A percentile compares a stretch with the other conserved stretches of the same genome.
These are phyloP conservation scores for Fusarium graminum DNA, from an alignment of 2,329 filamentous ascomycete genomes.

Conservation along the genomic window DNA sequence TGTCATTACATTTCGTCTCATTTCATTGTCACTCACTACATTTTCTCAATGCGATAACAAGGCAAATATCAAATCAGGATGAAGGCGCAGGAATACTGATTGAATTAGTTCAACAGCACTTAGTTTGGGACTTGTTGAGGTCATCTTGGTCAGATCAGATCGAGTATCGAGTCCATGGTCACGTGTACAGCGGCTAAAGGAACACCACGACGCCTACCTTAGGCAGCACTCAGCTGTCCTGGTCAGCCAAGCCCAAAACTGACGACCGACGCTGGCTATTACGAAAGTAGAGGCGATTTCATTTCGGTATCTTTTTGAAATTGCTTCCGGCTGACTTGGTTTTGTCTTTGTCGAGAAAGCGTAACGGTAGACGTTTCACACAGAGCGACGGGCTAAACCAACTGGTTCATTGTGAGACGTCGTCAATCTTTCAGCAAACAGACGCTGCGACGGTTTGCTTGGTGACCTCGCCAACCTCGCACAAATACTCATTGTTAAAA, in stretches of 20 bases:
- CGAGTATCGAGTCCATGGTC: constrained; percentile 17
- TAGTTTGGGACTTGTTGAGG: too few relatives aligned
- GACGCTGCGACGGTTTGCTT: constrained; percentile 6
- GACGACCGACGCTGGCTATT: constrained; percentile 30
- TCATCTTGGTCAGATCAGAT: not conserved
- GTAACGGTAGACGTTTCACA: constrained; percentile 38
- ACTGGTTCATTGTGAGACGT: constrained; percentile 36
- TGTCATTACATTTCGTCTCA: not conserved
- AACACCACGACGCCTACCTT: constrained; percentile 45
- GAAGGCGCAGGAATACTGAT: not conserved
- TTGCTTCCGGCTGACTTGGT: constrained; percentile 5
- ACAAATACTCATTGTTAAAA: not conserved
- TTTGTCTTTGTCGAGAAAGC: constrained; percentile 15
- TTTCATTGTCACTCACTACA: not conserved
- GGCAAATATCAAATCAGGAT: not conserved
- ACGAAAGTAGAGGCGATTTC: constrained; percentile 22
- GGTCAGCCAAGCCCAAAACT: constrained; percentile 43
- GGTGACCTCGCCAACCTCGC: not conserved
- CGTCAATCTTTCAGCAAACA: constrained; percentile 17
- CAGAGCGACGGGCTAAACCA: constrained; percentile 5
- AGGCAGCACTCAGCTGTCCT: constrained; percentile 46
- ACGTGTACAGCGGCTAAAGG: constrained; percentile 36
- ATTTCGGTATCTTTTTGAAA: not conserved
- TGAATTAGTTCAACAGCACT: constrained; percentile 7
- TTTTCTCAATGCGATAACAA: not conserved